Evolutionary conservation across 2,329 filamentous ascomycete genomes (phyloP).

Genomic region (Alternaria rosae): DNA sequence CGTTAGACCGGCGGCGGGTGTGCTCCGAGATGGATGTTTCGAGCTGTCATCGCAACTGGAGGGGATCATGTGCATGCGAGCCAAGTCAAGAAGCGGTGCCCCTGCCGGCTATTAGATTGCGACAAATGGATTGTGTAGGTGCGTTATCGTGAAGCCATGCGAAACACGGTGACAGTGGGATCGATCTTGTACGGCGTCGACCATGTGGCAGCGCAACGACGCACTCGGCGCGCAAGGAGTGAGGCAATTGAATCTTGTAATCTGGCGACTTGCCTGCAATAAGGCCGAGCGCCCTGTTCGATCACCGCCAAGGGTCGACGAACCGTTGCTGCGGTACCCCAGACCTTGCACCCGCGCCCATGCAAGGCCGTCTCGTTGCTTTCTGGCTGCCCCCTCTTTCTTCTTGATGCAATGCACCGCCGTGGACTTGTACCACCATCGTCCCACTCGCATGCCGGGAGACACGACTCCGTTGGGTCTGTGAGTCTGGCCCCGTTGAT

Average conservation of each 20-base stretch:
- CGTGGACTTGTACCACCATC: constrained; percentile 33
- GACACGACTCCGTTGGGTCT: constrained; percentile 23
- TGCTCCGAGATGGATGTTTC: neutral
- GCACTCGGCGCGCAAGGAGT: constrained; percentile 9
- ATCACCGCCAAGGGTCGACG: constrained; percentile 31
- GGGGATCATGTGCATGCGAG: constrained; percentile 1
- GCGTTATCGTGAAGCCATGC: constrained; percentile 4
- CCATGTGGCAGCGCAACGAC: constrained; percentile 13
- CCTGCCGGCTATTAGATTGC: neutral
- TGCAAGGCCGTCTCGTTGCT: constrained; percentile 26
- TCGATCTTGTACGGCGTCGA: constrained; percentile 6
- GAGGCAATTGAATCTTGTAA: constrained; percentile 19
- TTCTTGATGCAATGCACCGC: constrained; percentile 35
- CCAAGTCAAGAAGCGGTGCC: neutral
- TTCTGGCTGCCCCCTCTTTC: constrained; percentile 24
- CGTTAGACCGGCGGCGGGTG: neutral
- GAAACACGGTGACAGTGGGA: neutral
- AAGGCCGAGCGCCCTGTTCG: constrained; percentile 20
- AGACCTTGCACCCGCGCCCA: constrained; percentile 19
- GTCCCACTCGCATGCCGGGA: constrained; percentile 32
- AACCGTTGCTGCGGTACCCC: constrained; percentile 29
- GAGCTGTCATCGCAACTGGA: neutral
- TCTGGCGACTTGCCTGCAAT: constrained; percentile 9
- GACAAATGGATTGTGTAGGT: neutral
- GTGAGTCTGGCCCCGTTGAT: constrained; percentile 35